Percentiles rank a stretch among this genome's conserved stretches.
These are phyloP conservation scores for Microbotryum lychnidis-dioicae DNA, from an alignment of 1,284 basidiomycete species.

Conservation along the genomic window DNA sequence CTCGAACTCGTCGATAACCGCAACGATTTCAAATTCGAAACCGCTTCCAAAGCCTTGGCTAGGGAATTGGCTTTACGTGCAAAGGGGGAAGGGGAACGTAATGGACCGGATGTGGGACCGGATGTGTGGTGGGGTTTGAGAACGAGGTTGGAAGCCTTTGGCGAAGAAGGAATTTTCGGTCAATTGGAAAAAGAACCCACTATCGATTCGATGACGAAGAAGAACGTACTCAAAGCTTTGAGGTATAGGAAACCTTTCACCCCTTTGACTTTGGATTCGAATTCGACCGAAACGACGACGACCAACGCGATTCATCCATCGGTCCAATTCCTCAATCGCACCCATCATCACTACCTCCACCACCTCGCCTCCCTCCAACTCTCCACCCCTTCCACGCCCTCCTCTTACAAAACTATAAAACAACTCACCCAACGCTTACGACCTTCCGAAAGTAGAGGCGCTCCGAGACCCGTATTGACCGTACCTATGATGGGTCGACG, in stretches of 20 bases:
- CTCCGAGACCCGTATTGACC: constrained; percentile 20
- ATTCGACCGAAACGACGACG: not conserved
- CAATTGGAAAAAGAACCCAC: not conserved
- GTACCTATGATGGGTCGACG: constrained; percentile 15
- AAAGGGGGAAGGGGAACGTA: not conserved
- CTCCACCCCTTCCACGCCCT: constrained; percentile 5
- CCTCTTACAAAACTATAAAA: constrained; percentile 9
- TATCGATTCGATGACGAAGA: constrained; percentile 14
- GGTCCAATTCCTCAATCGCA: constrained; percentile 28
- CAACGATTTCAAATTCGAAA: constrained; percentile 74
- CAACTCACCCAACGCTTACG: constrained; percentile 24
- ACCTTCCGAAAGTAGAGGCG: constrained; percentile 12
- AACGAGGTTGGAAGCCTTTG: constrained; percentile 5
- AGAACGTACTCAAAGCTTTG: constrained; percentile 27
- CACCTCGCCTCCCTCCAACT: constrained; percentile 25
- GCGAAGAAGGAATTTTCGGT: not conserved
- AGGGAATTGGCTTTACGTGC: constrained; percentile 49
- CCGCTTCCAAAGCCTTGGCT: constrained; percentile 73
- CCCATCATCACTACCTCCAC: constrained; percentile 31
- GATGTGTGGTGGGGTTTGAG: constrained; percentile 12
- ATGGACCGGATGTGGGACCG: too few species aligned
- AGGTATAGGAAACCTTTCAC: constrained; percentile 7
- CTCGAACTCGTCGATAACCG: constrained; percentile 92
- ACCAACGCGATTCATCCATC: constrained; percentile 7
- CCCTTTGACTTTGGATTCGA: not conserved